These are phyloP conservation scores for Phytophthora nicotianae DNA, from an alignment of 352 stramenopile genomes.

Conservation along the genomic window DNA sequence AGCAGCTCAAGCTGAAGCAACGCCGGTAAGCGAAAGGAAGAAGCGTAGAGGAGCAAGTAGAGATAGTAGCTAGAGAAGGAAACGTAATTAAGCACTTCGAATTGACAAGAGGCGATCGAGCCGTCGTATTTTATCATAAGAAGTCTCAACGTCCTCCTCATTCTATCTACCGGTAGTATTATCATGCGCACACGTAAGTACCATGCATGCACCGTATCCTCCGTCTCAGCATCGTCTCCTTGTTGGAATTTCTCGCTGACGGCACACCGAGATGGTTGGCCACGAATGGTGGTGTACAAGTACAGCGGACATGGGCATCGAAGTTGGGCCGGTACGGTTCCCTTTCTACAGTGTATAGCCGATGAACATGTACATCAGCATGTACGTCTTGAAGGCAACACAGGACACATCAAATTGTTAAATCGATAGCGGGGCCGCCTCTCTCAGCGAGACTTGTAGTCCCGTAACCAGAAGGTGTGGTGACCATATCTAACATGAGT, in stretches of 20 bases:
- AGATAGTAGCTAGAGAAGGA: background rate
- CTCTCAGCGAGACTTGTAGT: constrained; percentile 3
- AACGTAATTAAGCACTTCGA: constrained; percentile 6
- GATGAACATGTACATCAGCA: background rate
- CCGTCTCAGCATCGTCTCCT: background rate
- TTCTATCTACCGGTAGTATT: no score
- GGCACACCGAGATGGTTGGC: constrained; percentile 10
- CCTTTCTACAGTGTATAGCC: background rate
- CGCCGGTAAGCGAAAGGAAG: constrained; percentile 3
- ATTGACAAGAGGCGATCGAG: constrained; percentile 12
- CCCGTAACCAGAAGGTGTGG: background rate
- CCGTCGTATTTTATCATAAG: constrained; percentile 22
- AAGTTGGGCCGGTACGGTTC: background rate
- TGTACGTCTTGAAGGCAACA: background rate
- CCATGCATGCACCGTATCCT: background rate
- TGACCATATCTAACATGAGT: constrained; percentile 14
- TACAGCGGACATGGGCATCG: no score
- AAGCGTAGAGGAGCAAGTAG: constrained; percentile 7
- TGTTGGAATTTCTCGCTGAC: no score
- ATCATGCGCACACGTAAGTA: no score
- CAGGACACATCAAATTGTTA: background rate
- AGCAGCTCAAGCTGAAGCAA: constrained; percentile 26
- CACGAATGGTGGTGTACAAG: background rate
- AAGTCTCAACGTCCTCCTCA: constrained; percentile 3
- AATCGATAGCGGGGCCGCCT: background rate